Evolutionary conservation across 306 rosid genomes (phyloP).

Genomic region (Inga leiocalycina): DNA sequence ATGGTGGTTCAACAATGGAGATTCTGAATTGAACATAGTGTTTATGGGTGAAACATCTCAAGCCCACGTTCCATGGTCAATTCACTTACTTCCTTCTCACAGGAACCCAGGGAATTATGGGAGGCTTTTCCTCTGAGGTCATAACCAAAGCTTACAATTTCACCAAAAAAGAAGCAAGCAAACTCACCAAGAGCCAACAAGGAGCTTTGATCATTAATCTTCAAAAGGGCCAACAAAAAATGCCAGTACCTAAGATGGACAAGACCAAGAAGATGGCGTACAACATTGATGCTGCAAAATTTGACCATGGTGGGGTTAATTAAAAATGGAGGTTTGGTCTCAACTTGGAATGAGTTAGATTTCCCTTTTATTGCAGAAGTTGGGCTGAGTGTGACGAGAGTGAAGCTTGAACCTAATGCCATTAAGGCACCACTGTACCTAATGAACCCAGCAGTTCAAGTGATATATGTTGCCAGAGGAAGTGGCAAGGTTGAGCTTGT

Average conservation of each 20-base stretch:
- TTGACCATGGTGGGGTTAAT: neutral
- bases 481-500: constrained; percentile 41
- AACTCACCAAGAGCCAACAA: constrained; percentile 41
- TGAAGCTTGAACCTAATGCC: too few species aligned
- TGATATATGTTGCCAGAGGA: constrained; percentile 44
- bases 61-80: constrained; percentile 36
- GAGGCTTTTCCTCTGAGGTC: constrained; percentile 45
- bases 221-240: neutral
- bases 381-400: too few species aligned
- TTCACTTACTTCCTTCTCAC: constrained; percentile 40
- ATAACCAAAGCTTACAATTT: constrained; percentile 25
- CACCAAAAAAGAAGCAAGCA: constrained; percentile 1
- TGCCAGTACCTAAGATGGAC: constrained; percentile 40
- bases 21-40: constrained; percentile 31
- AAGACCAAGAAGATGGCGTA: constrained; percentile 29
- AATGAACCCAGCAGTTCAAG: constrained; percentile 32
- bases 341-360: constrained; percentile 29
- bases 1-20: constrained; percentile 62
- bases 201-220: constrained; percentile 40
- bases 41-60: constrained; percentile 46
- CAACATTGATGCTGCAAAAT: constrained; percentile 27
- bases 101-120: constrained; percentile 39
- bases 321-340: constrained; percentile 6
- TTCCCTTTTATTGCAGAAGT: constrained; percentile 20
- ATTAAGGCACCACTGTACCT: constrained; percentile 1